Base-by-base conservation (phyloP, 1,284 basidiomycete species). In the Sphaerobolus stellatus region DNA sequence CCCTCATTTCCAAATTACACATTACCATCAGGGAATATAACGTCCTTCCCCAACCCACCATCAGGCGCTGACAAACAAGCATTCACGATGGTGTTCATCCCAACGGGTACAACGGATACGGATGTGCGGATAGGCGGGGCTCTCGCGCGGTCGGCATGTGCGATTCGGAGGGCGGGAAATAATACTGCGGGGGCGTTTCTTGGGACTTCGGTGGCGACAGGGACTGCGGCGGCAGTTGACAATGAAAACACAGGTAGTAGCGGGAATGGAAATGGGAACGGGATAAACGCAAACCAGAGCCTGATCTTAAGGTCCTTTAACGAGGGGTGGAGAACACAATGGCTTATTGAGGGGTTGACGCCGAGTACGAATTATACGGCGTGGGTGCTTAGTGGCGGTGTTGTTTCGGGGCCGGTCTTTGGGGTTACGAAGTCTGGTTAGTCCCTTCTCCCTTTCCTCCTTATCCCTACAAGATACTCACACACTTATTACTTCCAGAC, bases 1-100 rank as follows among this genome's bases (percentile, higher is more conserved):
- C 88, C 88, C 0, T 70, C 71, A 11, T 94, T 82, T 64, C 92
- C 92, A 7, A 92, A 93, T 64, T 94, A 92, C 67, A 88, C 87
- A 1, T 78, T 94, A 0, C 84, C 87, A 1, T 60, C 73, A 1
- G 81, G 84, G 0, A n/a, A n/a, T n/a, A 82, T 85, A 0, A 62
- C 75, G n/a, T 78, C 81, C 0, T 48, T 70, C 1, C 65, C 67
- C 1, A 74, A 77, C 1, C 63, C 77, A 0, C 64, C 72, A 3
- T n/a, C n/a, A n/a, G n/a, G n/a, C n/a, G 61, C 67, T 1, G 50
- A 60, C 5, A 58, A 73, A 0, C 73, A 75, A 1, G 82, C 86
- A 62, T 75, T 77, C 56, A 80, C 83, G 2, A 69, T 90, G 6
- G 63, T 86, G 31, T 56, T 88, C 36, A 71, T 79, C 2, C 75